Percentiles rank a stretch among this genome's conserved stretches.
Conservation (phyloP, 116 monocot genomes). For the Iris pallida region DNA sequence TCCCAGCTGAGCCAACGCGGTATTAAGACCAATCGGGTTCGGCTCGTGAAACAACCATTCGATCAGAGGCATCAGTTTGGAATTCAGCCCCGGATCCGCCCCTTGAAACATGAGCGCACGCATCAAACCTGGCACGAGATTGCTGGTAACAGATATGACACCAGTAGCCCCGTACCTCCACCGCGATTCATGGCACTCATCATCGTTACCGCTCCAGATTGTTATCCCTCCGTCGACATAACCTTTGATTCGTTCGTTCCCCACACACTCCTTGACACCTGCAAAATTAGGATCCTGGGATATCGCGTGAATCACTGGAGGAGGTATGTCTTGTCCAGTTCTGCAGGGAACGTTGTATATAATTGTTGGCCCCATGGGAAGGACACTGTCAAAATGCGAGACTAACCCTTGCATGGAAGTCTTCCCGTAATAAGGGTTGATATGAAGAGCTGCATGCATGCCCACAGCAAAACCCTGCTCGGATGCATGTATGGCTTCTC, state of each 20-base stretch:
- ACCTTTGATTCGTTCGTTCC: constrained; percentile 54
- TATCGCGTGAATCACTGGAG: constrained; percentile 42
- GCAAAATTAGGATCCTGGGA: constrained; percentile 49
- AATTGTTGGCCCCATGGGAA: constrained; percentile 79
- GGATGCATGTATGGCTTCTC: constrained; percentile 76
- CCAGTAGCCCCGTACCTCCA: constrained; percentile 62
- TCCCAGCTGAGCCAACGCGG: constrained; percentile 72
- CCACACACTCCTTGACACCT: constrained; percentile 83
- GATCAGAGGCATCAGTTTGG: constrained; percentile 53
- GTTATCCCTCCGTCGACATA: constrained; percentile 56
- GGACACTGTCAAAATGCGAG: constrained; percentile 64
- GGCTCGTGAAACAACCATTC: constrained; percentile 80
- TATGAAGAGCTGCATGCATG: constrained; percentile 86
- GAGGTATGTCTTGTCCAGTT: constrained; percentile 81
- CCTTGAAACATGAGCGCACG: constrained; percentile 56
- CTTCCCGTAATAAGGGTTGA: constrained; percentile 95
- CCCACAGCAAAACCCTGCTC: constrained; percentile 95
- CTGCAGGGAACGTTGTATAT: constrained; percentile 83
- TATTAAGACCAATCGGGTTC: constrained; percentile 78
- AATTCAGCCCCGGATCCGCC: constrained; percentile 35
- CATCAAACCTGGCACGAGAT: constrained; percentile 75
- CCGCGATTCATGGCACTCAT: constrained; percentile 67
- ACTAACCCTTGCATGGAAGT: constrained; percentile 69
- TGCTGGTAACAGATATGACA: constrained; percentile 76
- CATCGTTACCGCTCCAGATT: constrained; percentile 80